Evolutionary conservation across 2,329 filamentous ascomycete genomes (phyloP).

Genomic region (Aspergillus pseudotamarii): DNA sequence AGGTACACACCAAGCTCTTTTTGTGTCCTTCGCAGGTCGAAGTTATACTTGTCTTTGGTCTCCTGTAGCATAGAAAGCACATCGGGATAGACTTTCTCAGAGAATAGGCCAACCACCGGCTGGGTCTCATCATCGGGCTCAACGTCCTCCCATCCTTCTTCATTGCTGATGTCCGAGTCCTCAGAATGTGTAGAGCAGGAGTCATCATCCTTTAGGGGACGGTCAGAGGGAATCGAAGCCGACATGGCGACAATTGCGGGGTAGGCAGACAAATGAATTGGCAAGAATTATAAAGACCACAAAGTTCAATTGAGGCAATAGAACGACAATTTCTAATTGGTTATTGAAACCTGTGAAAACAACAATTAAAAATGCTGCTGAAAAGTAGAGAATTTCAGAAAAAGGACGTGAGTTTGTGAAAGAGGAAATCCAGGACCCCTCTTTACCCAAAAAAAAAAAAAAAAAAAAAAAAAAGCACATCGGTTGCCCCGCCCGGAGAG

Average conservation of each 20-base stretch:
- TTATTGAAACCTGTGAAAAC: background rate
- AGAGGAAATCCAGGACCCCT: conserved; percentile 9
- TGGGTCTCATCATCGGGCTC: conserved; percentile 67
- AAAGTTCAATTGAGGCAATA: background rate
- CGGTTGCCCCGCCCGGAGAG: conserved; percentile 24
- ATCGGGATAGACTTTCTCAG: conserved; percentile 66
- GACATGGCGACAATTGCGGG: conserved; percentile 29
- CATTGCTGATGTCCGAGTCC: conserved; percentile 51
- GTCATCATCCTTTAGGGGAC: conserved; percentile 26
- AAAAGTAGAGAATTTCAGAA: background rate
- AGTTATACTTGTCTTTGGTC: conserved; percentile 66
- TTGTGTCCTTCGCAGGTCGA: conserved; percentile 67
- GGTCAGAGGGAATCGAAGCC: conserved; percentile 27
- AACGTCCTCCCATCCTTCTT: conserved; percentile 60
- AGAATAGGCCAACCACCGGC: conserved; percentile 68
- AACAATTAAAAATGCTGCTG: background rate
- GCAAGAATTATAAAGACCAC: background rate
- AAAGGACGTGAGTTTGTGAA: background rate
- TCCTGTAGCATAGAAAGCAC: conserved; percentile 67
- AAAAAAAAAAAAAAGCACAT: background rate
- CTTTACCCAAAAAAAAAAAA: conserved; percentile 11
- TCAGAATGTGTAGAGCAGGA: conserved; percentile 37
- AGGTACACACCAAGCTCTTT: conserved; percentile 51
- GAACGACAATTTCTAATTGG: background rate
- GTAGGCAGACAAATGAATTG: background rate